Conservation (phyloP, 108 stramenopile genomes). For the Skeletonema menzelii region DNA sequence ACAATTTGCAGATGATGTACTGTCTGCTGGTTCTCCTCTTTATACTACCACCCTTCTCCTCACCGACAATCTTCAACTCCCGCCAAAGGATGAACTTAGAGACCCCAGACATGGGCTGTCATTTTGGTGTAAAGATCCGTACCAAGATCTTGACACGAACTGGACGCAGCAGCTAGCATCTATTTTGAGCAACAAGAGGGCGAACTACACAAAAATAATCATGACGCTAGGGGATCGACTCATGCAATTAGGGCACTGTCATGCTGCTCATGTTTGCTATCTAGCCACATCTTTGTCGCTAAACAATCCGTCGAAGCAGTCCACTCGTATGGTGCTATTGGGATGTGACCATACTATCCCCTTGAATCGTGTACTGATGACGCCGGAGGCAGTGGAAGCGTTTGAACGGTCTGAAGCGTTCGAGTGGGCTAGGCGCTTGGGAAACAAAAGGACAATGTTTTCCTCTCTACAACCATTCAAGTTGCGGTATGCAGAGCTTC, state of each 20-base stretch:
- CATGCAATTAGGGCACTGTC: slow-evolving; percentile 50
- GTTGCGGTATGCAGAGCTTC: slow-evolving; percentile 68
- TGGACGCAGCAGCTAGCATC: slow-evolving; percentile 75
- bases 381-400: slow-evolving; percentile 56
- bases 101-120: slow-evolving; percentile 20
- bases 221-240: slow-evolving; percentile 80
- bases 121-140: slow-evolving; percentile 47
- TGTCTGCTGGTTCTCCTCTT: slow-evolving; percentile 68
- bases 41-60: slow-evolving; percentile 72
- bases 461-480: slow-evolving; percentile 78
- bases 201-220: slow-evolving; percentile 39
- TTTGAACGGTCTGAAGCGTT: slow-evolving; percentile 87
- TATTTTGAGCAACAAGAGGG: slow-evolving; percentile 53
- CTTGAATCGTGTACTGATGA: slow-evolving; percentile 45
- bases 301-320: slow-evolving; percentile 36
- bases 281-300: slow-evolving; percentile 77
- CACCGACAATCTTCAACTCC: slow-evolving; percentile 54
- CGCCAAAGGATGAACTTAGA: slow-evolving; percentile 22
- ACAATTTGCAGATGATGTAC: slow-evolving; percentile 56
- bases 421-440: slow-evolving; percentile 87
- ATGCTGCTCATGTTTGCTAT: slow-evolving; percentile 86
- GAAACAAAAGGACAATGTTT: slow-evolving; percentile 71
- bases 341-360: slow-evolving; percentile 65
- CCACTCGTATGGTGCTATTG: slow-evolving; percentile 59
- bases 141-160: slow-evolving; percentile 40